Evolutionary conservation across 768 basidiomycete species (phyloP), one percentile per base, ranked within the genome.

Genomic region (Daedaleopsis sinensis): DNA sequence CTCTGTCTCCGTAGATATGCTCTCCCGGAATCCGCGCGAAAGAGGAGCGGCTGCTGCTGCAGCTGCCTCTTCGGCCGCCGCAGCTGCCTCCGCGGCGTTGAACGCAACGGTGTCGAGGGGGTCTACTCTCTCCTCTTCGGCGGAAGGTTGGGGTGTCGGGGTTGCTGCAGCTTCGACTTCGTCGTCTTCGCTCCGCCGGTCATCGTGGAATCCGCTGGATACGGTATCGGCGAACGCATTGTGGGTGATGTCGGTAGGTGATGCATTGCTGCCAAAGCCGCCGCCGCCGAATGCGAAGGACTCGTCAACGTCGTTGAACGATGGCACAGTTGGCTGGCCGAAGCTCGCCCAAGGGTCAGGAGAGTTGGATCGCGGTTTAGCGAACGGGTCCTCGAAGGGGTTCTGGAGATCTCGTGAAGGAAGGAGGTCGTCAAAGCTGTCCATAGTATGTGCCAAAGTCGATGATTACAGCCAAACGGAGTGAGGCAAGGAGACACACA

Each of bases 301-400:
- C 24, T 64, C 65, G 19, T n/a, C n/a, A n/a, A n/a, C n/a, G n/a
- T 67, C 63, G 16, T 62, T 57, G 42, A 61, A 58, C 4, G 57
- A 50, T 2, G 66, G 50, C 64, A 65, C 39, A n/a, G n/a, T n/a
- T 3, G 55, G 50, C 46, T 78, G 78, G 63, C 80, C 86, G 42
- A 84, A 86, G 59, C 81, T 82, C 5, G 87, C 77, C 90, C 90
- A 93, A 65, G 90, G 90, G 72, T 92, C 90, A 46, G 89, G 87
- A 19, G 90, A 90, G 65, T 74, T 70, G 21, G 89, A 85, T 46
- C 89, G 71, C 32, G 69, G 82, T 59, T 82, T 82, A n/a, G 81
- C 77, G 66, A 90, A 91, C 5, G 88, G 87, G 70, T 89, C 85
- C 42, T 84, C 84, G 62, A 93, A 92, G 0, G 90, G 90, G 67